Evolutionary conservation across 306 rosid species (phyloP), one percentile per base, ranked within the genome.

Genomic region (Cucurbita argyrosperma): DNA sequence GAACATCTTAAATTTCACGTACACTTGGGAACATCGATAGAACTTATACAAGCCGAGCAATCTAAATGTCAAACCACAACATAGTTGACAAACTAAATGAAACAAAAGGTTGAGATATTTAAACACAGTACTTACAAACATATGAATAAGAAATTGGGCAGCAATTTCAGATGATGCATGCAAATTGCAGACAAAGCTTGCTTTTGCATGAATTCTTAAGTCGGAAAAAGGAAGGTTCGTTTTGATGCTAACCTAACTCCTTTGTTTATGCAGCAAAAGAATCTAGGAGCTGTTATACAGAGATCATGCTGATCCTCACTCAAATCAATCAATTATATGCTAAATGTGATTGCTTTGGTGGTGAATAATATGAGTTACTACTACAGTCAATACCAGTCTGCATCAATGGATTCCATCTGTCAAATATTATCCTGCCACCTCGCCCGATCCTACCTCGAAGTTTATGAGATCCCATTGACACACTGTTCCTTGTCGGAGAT

Each of bases 361-460:
- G 96, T 79, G 86, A 77, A 67, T 84, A 91, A 83, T 84, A 87
- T 5, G 99, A 87, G 81, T 84, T 30, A 30, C 35, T 89, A 69
- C 97, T 86, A 62, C 81, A 89, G 80, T 94, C 96, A 53, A 94
- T 85, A 46, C 91, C 89, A 18, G 92, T 85, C 58, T 88, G 99
- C 97, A 88, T 53, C 78, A 91, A 85, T 1, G 95, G 90, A 81
- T 94, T 94, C 95, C 91, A 94, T 74, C 96, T 77, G 71, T 94
- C 99, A 73, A 91, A 94, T 84, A 94, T 82, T 80, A 94, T 84
- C 19, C 97, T 88, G 77, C 99, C 99, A 14, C 99, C 99, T 43
- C 97, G 87, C 73, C 99, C 99, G 16, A 94, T 84, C 84, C 99
- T 84, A 53, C 99, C 99, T 0, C 87, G 90, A 55, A 80, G 83